A percentile compares a stretch with the other conserved stretches of the same genome.
These are phyloP conservation scores for Alternaria gaisen DNA, from an alignment of 2,329 filamentous ascomycete genomes.

Conservation along the genomic window DNA sequence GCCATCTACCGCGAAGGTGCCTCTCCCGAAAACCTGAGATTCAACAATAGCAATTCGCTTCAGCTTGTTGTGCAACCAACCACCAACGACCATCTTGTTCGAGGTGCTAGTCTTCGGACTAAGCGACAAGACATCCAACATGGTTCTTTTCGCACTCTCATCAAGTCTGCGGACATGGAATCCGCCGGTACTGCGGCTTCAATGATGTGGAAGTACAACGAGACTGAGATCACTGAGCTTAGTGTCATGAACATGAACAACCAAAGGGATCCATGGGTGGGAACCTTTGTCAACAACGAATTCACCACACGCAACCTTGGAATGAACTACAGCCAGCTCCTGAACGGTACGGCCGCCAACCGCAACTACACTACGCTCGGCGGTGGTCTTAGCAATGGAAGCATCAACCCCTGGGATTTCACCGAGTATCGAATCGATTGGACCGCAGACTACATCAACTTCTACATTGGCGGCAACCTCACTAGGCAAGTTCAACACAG, in stretches of 20 bases:
- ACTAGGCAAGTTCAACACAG: conserved; percentile 47
- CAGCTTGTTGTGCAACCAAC: conserved; percentile 48
- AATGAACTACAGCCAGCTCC: conserved; percentile 53
- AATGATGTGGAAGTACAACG: conserved; percentile 58
- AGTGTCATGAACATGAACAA: conserved; percentile 58
- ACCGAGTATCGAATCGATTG: conserved; percentile 60
- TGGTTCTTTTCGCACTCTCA: conserved; percentile 57
- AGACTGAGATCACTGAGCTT: conserved; percentile 54
- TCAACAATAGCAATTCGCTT: conserved; percentile 48
- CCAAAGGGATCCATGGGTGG: conserved; percentile 49
- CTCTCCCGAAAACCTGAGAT: conserved; percentile 50
- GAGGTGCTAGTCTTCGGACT: conserved; percentile 55
- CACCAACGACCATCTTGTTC: conserved; percentile 53
- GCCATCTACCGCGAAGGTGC: conserved; percentile 56
- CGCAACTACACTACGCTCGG: conserved; percentile 53
- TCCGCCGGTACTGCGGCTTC: conserved; percentile 55
- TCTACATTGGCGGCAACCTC: conserved; percentile 53
- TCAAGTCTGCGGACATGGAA: conserved; percentile 52
- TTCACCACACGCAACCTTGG: conserved; percentile 51
- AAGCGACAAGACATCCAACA: conserved; percentile 58
- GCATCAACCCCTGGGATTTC: conserved; percentile 54
- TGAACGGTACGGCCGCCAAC: conserved; percentile 34
- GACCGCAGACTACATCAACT: conserved; percentile 55
- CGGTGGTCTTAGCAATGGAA: conserved; percentile 41
- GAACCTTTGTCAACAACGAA: conserved; percentile 51